Conservation (phyloP, 352 stramenopile genomes). For the Blastocystis sp. region DNA sequence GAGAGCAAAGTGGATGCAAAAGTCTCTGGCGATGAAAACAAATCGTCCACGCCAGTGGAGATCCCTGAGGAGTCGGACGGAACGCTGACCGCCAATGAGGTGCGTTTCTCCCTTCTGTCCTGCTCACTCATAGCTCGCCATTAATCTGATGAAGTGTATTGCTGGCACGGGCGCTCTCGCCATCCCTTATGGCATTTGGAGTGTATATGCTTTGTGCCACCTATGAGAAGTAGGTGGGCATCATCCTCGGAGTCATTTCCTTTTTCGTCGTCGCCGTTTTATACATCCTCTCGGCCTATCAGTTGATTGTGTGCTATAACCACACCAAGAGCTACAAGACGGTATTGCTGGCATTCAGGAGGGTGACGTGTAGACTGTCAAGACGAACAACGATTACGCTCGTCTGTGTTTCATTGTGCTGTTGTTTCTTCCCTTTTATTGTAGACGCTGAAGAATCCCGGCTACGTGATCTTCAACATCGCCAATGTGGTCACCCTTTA, state of each 20-base stretch:
- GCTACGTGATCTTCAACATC: conserved; percentile 54
- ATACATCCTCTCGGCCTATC: conserved; percentile 51
- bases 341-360: neutral
- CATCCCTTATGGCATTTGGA: conserved; percentile 35
- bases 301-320: conserved; percentile 24
- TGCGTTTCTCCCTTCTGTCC: too few species aligned
- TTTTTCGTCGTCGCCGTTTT: conserved; percentile 46
- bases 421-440: neutral
- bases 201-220: neutral
- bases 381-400: conserved; percentile 25
- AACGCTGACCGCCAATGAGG: too few species aligned
- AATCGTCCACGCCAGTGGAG: too few species aligned
- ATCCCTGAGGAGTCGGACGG: too few species aligned
- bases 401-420: conserved; percentile 42
- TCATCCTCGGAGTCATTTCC: conserved; percentile 17
- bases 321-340: neutral
- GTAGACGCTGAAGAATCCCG: neutral
- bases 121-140: conserved; percentile 17
- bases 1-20: too few species aligned
- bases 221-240: conserved; percentile 23
- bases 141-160: conserved; percentile 70
- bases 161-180: conserved; percentile 48
- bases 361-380: neutral
- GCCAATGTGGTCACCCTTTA: conserved; percentile 35
- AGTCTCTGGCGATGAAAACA: too few species aligned